A percentile compares a stretch with the other conserved stretches of the same genome.
These are phyloP conservation scores for Xylariaceae sp. DNA, from an alignment of 2,329 filamentous ascomycete species.

Conservation along the genomic window DNA sequence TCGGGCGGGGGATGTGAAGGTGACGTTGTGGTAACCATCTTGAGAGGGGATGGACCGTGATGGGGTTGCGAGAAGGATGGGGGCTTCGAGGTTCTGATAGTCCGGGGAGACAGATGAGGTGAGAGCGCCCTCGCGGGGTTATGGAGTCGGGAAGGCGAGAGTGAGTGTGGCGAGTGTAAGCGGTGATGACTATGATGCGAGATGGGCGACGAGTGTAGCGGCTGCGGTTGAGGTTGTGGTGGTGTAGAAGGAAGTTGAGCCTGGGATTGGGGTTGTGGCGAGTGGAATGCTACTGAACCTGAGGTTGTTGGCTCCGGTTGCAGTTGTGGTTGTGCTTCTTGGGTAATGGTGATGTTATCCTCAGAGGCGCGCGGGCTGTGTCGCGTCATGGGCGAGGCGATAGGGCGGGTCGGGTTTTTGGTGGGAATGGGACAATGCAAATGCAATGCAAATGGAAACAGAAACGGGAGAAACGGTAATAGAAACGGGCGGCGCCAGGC, in stretches of 20 bases:
- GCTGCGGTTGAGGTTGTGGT: too few relatives aligned
- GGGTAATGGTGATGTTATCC: conserved; percentile 23
- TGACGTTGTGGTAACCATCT: conserved; percentile 32
- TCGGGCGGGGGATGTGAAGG: conserved; percentile 24
- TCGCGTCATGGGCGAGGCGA: conserved; percentile 28
- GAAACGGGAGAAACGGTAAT: neutral
- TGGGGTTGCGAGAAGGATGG: conserved; percentile 20
- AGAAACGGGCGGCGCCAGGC: neutral
- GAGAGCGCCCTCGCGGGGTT: conserved; percentile 19
- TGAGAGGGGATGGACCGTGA: conserved; percentile 31
- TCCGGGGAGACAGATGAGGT: conserved; percentile 16
- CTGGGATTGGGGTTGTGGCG: too few relatives aligned
- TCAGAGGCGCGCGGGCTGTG: conserved; percentile 29
- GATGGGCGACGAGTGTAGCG: too few relatives aligned
- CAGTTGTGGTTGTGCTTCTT: conserved; percentile 12
- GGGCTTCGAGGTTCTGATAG: conserved; percentile 11
- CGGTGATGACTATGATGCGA: conserved; percentile 15
- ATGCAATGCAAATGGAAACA: too few relatives aligned
- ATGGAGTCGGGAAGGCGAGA: conserved; percentile 19
- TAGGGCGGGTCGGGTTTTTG: neutral
- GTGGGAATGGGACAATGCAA: too few relatives aligned
- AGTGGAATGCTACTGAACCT: too few relatives aligned
- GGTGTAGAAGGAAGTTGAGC: too few relatives aligned
- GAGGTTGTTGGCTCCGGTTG: conserved; percentile 20
- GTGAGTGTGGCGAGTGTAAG: conserved; percentile 20